These are phyloP conservation scores for Eucalyptus sp. DNA, from an alignment of 345 rosid genomes.

Conservation along the genomic window DNA sequence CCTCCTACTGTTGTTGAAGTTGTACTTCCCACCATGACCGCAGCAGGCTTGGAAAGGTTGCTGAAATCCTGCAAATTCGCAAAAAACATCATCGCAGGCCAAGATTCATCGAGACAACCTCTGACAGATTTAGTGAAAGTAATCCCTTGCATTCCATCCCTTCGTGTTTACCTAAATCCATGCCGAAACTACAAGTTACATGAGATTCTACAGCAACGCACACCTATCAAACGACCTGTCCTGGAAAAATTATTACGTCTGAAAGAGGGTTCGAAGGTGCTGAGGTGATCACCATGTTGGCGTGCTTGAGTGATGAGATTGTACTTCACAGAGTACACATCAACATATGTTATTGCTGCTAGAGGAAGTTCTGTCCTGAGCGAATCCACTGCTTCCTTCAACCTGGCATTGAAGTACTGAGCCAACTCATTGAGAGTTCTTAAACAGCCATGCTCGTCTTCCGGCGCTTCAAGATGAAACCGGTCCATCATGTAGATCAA, in stretches of 20 bases:
- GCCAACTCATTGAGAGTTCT: slow-evolving; percentile 53
- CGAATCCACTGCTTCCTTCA: slow-evolving; percentile 23
- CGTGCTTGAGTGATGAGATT: slow-evolving; percentile 38
- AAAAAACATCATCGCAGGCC: not conserved
- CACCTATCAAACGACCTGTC: not conserved
- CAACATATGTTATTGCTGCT: slow-evolving; percentile 61
- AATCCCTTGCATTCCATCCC: not conserved
- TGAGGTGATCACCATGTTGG: slow-evolving; percentile 25
- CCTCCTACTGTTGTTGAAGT: slow-evolving; percentile 27
- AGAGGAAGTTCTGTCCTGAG: slow-evolving; percentile 40
- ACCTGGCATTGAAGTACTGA: slow-evolving; percentile 23
- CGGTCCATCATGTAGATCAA: slow-evolving; percentile 49
- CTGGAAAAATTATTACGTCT: not conserved
- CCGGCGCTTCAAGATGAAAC: slow-evolving; percentile 19
- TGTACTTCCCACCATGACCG: slow-evolving; percentile 72
- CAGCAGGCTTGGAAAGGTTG: slow-evolving; percentile 50
- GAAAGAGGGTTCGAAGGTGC: not conserved
- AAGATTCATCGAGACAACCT: not conserved
- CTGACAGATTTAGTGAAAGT: not conserved
- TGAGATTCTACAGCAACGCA: not conserved
- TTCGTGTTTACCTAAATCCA: not conserved
- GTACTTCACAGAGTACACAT: slow-evolving; percentile 48
- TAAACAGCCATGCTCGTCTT: slow-evolving; percentile 54
- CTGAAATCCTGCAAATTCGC: slow-evolving; percentile 25
- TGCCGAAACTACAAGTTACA: not conserved